These are phyloP conservation scores for Trichophyton simii DNA, from an alignment of 2,329 filamentous ascomycete genomes.

Conservation along the genomic window DNA sequence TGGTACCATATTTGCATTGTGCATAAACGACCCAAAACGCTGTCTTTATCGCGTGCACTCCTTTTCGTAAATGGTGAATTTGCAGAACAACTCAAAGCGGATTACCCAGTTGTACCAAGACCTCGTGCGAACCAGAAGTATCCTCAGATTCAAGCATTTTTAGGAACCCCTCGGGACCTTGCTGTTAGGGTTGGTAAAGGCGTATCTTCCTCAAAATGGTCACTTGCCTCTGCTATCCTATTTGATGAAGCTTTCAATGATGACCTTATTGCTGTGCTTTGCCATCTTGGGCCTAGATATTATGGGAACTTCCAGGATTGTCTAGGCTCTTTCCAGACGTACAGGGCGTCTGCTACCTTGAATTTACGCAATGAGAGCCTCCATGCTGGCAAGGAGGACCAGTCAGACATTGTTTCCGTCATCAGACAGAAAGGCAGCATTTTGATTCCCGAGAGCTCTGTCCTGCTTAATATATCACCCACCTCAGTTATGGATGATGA, in stretches of 20 bases:
- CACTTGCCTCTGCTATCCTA: constrained; percentile 75
- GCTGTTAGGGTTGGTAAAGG: constrained; percentile 63
- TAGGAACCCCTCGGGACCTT: constrained; percentile 83
- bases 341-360: constrained; percentile 78
- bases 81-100: constrained; percentile 77
- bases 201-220: constrained; percentile 68
- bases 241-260: constrained; percentile 82
- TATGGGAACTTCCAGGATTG: constrained; percentile 95
- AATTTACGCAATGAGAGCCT: constrained; percentile 85
- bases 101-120: constrained; percentile 69
- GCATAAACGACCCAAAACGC: constrained; percentile 65
- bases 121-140: constrained; percentile 40
- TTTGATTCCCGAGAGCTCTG: constrained; percentile 66
- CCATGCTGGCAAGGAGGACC: constrained; percentile 78
- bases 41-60: constrained; percentile 65
- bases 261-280: constrained; percentile 82
- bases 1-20: constrained; percentile 95
- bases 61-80: constrained; percentile 91
- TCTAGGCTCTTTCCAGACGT: constrained; percentile 90
- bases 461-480: constrained; percentile 73
- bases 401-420: constrained; percentile 79
- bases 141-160: constrained; percentile 69
- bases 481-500: constrained; percentile 69
- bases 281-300: constrained; percentile 78
- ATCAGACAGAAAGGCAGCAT: constrained; percentile 74